phyloP scores from a whole-genome alignment of 345 rosid genomes.

The Mallotus nudiflorus region DNA sequence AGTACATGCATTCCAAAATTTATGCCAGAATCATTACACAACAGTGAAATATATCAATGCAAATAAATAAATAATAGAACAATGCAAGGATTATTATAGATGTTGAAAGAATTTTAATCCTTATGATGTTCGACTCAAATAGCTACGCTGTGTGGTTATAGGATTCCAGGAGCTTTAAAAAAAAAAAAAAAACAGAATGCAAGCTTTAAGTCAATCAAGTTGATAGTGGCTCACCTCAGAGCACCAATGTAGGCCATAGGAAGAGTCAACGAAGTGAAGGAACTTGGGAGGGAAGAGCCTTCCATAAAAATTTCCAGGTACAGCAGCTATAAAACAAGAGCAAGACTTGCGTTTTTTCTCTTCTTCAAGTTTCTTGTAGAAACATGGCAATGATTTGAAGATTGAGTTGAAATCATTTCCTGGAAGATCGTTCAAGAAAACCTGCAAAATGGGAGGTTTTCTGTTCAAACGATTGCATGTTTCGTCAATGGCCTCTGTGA shows the following conservation, averaged over 20 bases:
- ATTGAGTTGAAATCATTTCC: slow-evolving; percentile 46
- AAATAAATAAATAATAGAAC: no score
- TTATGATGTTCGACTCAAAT: no score
- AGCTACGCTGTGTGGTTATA: no score
- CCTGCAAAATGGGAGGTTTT: slow-evolving; percentile 31
- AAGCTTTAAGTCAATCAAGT: no score
- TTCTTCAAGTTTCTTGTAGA: slow-evolving; percentile 11
- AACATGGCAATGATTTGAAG: slow-evolving; percentile 28
- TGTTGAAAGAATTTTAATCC: no score
- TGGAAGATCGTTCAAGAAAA: slow-evolving; percentile 48
- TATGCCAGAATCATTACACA: no score
- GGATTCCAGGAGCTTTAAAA: no score
- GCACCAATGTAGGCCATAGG: slow-evolving; percentile 24
- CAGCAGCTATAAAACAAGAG: slow-evolving; percentile 22
- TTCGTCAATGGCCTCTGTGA: slow-evolving; percentile 17
- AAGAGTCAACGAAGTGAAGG: slow-evolving; percentile 28
- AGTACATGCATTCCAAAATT: no score
- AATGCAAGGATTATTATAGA: no score
- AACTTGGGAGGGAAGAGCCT: slow-evolving; percentile 22
- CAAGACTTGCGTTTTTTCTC: neutral
- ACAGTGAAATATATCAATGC: no score
- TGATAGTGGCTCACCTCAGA: slow-evolving; percentile 2
- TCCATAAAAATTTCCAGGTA: slow-evolving; percentile 25
- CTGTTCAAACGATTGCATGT: slow-evolving; percentile 4
- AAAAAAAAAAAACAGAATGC: no score